phyloP scores from a whole-genome alignment of 495 filamentous ascomycete genomes.

The Talaromyces wortmannii region DNA sequence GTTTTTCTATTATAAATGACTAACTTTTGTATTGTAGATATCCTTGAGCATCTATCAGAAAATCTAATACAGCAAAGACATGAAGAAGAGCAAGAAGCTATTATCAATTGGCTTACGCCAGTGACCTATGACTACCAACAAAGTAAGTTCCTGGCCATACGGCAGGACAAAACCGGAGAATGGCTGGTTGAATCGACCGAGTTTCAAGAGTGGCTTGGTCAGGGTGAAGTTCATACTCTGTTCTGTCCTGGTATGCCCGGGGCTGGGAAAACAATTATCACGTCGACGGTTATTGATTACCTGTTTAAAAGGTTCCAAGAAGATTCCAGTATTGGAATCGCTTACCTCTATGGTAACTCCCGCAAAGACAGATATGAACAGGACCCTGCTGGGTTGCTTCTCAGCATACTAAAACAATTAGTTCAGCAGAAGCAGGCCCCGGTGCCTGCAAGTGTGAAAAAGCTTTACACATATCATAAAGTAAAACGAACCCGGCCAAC shows the following conservation, averaged over 20 bases:
- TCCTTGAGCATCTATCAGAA: neutral
- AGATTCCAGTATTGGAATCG: constrained; percentile 17
- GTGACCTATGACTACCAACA: neutral
- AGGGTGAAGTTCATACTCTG: neutral
- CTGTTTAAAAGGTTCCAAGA: constrained; percentile 7
- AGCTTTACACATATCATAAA: constrained; percentile 8
- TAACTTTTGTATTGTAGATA: neutral
- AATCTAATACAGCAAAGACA: neutral
- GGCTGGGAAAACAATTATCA: constrained; percentile 32
- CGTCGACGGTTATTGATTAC: constrained; percentile 26
- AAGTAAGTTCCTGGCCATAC: neutral
- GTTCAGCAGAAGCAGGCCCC: neutral
- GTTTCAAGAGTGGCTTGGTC: constrained; percentile 1
- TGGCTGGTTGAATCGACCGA: constrained; percentile 4
- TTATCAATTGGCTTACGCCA: neutral
- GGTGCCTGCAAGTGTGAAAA: neutral
- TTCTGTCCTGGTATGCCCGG: constrained; percentile 32
- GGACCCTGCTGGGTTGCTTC: constrained; percentile 4
- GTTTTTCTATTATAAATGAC: too few species aligned
- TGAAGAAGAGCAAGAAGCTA: neutral
- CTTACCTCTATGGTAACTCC: constrained; percentile 24
- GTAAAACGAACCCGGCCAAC: constrained; percentile 12
- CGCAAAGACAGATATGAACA: constrained; percentile 9
- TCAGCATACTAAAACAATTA: constrained; percentile 24
- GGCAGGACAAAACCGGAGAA: neutral